phyloP scores from a whole-genome alignment of 768 basidiomycete species.

The Calvatia gigantea region DNA sequence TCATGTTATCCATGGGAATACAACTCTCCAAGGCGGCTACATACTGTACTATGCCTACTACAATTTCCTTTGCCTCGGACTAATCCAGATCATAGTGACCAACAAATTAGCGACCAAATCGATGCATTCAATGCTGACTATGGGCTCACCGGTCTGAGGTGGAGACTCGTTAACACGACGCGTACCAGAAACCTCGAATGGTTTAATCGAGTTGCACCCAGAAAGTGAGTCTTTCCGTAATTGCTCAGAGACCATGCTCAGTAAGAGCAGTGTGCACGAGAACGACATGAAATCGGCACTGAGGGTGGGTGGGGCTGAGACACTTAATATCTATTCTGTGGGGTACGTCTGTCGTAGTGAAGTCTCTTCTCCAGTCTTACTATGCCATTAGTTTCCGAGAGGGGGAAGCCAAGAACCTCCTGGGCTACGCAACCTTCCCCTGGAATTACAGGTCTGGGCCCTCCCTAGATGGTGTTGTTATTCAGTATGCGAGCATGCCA shows the following conservation, averaged over 20 bases:
- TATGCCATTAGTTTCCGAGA: constrained; percentile 17
- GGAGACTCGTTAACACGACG: constrained; percentile 12
- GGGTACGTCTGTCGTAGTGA: constrained; percentile 12
- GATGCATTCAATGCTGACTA: constrained; percentile 14
- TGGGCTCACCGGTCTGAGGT: constrained; percentile 12
- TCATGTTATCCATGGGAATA: constrained; percentile 31
- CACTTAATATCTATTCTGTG: constrained; percentile 21
- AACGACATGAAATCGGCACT: constrained; percentile 18
- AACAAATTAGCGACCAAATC: constrained; percentile 13
- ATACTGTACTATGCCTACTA: constrained; percentile 28
- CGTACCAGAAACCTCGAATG: constrained; percentile 12
- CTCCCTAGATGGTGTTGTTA: constrained; percentile 34
- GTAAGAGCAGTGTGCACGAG: not conserved
- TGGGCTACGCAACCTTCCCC: constrained; percentile 37
- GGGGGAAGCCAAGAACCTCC: constrained; percentile 19
- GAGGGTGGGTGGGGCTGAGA: constrained; percentile 11
- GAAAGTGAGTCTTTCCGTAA: constrained; percentile 1
- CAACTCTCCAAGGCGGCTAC: constrained; percentile 33
- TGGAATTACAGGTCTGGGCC: constrained; percentile 22
- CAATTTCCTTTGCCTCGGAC: not conserved
- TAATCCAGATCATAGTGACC: constrained; percentile 9
- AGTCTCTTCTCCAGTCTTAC: not conserved
- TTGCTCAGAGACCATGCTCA: no score
- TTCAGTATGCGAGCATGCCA: constrained; percentile 29
- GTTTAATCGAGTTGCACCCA: constrained; percentile 15